Conservation (phyloP, 2,329 filamentous ascomycete genomes). For the Akanthomyces uredinophilus region DNA sequence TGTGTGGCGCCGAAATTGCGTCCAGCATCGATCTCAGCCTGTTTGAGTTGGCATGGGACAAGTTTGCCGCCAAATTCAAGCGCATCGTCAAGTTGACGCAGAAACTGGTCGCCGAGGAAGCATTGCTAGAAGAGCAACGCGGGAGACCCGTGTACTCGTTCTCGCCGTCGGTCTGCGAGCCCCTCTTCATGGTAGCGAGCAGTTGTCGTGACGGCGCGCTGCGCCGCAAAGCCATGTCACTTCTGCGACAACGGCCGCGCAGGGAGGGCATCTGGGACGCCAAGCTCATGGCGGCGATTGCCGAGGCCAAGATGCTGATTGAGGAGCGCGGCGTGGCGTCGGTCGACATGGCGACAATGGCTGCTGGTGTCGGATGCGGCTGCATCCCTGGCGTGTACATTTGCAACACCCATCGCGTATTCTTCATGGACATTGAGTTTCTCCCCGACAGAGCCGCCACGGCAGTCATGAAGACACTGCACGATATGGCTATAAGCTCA, state of each 20-base stretch:
- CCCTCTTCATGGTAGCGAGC: constrained; percentile 11
- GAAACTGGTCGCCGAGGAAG: constrained; percentile 7
- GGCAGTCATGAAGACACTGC: constrained; percentile 11
- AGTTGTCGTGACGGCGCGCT: constrained; percentile 5
- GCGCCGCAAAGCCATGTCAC: constrained; percentile 7
- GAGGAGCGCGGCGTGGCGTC: constrained; percentile 9
- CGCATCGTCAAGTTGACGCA: constrained; percentile 10
- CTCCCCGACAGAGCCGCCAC: constrained; percentile 1
- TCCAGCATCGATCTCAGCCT: constrained; percentile 5
- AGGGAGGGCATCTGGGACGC: constrained; percentile 14
- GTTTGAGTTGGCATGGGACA: constrained; percentile 14
- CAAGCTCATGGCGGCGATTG: constrained; percentile 13
- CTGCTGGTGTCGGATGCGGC: background rate
- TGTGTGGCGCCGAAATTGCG: constrained; percentile 12
- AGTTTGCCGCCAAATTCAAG: constrained; percentile 1
- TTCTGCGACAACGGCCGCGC: constrained; percentile 10
- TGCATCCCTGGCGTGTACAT: constrained; percentile 4
- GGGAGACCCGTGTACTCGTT: constrained; percentile 12
- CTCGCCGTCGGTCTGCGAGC: constrained; percentile 10
- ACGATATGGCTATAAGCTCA: background rate
- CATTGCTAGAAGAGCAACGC: constrained; percentile 1
- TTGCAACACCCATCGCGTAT: constrained; percentile 9
- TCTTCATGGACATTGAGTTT: constrained; percentile 13
- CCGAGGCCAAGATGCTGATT: constrained; percentile 14
- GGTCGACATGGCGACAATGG: background rate